Conservation (phyloP, 73 alveolate genomes). For the Paramecium tetraurelia region DNA sequence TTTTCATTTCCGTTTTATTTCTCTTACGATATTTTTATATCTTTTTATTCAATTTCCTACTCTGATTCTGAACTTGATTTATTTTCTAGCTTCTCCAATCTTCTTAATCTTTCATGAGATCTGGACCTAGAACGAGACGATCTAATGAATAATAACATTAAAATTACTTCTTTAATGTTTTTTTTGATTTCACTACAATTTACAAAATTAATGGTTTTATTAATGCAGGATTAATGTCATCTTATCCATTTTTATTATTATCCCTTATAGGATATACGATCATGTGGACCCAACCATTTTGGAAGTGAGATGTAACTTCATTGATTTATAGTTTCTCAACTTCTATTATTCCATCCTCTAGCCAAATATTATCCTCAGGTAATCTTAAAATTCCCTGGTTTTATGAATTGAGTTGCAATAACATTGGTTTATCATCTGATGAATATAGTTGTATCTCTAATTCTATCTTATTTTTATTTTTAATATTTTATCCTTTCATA, state of each 20-base stretch:
- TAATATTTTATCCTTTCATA: neutral
- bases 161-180: neutral
- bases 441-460: conserved; percentile 36
- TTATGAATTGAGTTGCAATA: neutral
- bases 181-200: conserved; percentile 33
- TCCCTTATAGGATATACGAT: conserved; percentile 20
- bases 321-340: conserved; percentile 25
- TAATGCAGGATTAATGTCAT: neutral
- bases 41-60: neutral
- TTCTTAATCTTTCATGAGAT: conserved; percentile 8
- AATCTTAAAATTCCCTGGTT: neutral
- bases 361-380: conserved; percentile 15
- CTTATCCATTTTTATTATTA: neutral
- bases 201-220: conserved; percentile 2
- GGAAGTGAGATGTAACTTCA: conserved; percentile 43
- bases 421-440: conserved; percentile 31
- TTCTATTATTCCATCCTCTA: neutral
- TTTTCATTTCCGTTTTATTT: neutral
- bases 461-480: neutral
- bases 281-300: conserved; percentile 40
- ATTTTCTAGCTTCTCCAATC: conserved; percentile 35
- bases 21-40: neutral
- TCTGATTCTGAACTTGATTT: conserved; percentile 29
- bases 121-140: conserved; percentile 16
- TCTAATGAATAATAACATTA: neutral